Conservation (phyloP, 306 rosid genomes). For the Quercus bicolor region DNA sequence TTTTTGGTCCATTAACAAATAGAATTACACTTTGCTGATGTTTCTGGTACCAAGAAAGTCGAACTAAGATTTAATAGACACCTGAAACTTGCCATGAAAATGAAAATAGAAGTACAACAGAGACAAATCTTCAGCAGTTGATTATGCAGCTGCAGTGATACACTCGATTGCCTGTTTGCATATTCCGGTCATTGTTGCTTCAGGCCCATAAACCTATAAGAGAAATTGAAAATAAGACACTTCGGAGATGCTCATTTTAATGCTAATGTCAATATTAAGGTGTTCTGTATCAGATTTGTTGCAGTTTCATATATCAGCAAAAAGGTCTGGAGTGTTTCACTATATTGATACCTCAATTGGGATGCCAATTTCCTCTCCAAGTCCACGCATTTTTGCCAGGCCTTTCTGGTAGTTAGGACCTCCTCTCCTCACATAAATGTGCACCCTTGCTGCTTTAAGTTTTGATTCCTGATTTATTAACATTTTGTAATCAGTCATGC, state of each 20-base stretch:
- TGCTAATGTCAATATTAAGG: background rate
- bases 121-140: conserved; percentile 8
- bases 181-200: conserved; percentile 96
- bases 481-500: conserved; percentile 19
- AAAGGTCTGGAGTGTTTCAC: background rate
- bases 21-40: conserved; percentile 10
- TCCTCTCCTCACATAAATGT: conserved; percentile 89
- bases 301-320: background rate
- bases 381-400: conserved; percentile 77
- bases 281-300: background rate
- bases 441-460: conserved; percentile 84
- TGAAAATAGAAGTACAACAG: background rate
- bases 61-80: conserved; percentile 19
- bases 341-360: conserved; percentile 71
- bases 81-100: conserved; percentile 20
- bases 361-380: conserved; percentile 85
- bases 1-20: conserved; percentile 2
- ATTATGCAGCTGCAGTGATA: conserved; percentile 75
- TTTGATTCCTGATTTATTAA: conserved; percentile 62
- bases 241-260: background rate
- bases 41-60: conserved; percentile 3
- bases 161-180: conserved; percentile 95
- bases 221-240: conserved; percentile 6
- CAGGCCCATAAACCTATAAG: conserved; percentile 90
- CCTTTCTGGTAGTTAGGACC: conserved; percentile 99